Conservation (phyloP, 1,284 basidiomycete genomes). For the Pseudozyma hubeiensis region DNA sequence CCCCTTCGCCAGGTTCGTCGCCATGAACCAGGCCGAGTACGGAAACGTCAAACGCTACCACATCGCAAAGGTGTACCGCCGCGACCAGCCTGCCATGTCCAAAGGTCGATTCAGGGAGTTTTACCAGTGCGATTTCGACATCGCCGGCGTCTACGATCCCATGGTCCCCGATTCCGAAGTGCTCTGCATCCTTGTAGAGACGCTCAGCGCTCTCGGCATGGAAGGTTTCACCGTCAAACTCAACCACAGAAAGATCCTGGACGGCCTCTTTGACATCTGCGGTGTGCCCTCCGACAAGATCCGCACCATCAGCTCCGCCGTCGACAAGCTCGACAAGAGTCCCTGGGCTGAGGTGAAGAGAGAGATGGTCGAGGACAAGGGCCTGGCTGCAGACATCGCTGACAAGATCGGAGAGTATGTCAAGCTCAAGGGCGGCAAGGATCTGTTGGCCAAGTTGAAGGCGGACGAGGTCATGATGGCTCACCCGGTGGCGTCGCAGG, state of each 20-base stretch:
- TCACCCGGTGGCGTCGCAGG: slow-evolving; percentile 80
- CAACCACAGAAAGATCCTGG: slow-evolving; percentile 93
- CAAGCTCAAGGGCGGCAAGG: slow-evolving; percentile 82
- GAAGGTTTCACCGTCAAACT: slow-evolving; percentile 91
- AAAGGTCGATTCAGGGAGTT: slow-evolving; percentile 99
- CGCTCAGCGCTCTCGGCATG: slow-evolving; percentile 84
- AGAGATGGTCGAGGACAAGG: slow-evolving; percentile 97
- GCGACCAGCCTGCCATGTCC: slow-evolving; percentile 96
- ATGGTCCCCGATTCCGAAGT: slow-evolving; percentile 98
- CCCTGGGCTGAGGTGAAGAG: slow-evolving; percentile 92
- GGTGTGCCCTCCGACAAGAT: slow-evolving; percentile 93
- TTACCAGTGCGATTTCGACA: slow-evolving; percentile 98
- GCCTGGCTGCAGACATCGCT: slow-evolving; percentile 82
- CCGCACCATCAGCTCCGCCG: slow-evolving; percentile 92
- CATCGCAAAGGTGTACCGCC: slow-evolving; percentile 95
- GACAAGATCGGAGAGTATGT: slow-evolving; percentile 98
- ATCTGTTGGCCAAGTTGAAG: slow-evolving; percentile 81
- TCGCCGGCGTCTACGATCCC: slow-evolving; percentile 84
- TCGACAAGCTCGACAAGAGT: slow-evolving; percentile 96
- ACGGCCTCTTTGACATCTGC: slow-evolving; percentile 96
- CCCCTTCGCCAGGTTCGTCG: slow-evolving; percentile 92
- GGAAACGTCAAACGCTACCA: slow-evolving; percentile 87
- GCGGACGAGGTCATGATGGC: slow-evolving; percentile 77
- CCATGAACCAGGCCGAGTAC: slow-evolving; percentile 86
- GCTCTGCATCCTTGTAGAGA: slow-evolving; percentile 83